These are phyloP conservation scores for Detonula confervacea DNA, from an alignment of 352 stramenopile species.

Conservation along the genomic window DNA sequence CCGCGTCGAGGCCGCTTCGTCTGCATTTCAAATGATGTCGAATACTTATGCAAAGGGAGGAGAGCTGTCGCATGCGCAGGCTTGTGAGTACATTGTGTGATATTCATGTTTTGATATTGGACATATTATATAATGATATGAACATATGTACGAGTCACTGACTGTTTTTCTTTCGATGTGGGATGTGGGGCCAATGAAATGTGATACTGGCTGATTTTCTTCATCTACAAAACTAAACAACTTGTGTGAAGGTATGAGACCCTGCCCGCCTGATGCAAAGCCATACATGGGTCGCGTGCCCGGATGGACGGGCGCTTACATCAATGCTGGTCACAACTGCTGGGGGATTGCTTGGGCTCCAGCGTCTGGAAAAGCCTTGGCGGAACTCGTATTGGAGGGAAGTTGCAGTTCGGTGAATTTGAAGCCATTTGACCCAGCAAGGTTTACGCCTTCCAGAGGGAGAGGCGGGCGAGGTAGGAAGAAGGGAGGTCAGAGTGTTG, in stretches of 20 bases:
- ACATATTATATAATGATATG: too few species aligned
- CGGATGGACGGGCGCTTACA: slow-evolving; percentile 81
- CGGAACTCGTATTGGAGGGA: slow-evolving; percentile 87
- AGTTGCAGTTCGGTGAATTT: slow-evolving; percentile 59
- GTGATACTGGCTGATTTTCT: too few species aligned
- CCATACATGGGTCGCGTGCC: slow-evolving; percentile 87
- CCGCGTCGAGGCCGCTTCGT: slow-evolving; percentile 73
- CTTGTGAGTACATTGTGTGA: slow-evolving; percentile 25
- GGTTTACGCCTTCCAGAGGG: slow-evolving; percentile 58
- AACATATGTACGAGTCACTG: too few species aligned
- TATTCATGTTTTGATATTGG: too few species aligned
- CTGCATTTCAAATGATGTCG: slow-evolving; percentile 76
- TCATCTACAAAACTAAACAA: too few species aligned
- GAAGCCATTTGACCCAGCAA: slow-evolving; percentile 75
- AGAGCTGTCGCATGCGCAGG: slow-evolving; percentile 51
- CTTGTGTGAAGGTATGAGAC: slow-evolving; percentile 86
- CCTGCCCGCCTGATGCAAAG: slow-evolving; percentile 85
- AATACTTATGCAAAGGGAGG: slow-evolving; percentile 59
- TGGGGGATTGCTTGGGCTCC: slow-evolving; percentile 89
- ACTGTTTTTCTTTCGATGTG: too few species aligned
- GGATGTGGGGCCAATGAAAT: too few species aligned
- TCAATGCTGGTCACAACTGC: slow-evolving; percentile 89
- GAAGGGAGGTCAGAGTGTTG: slow-evolving; percentile 63
- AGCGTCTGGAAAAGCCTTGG: slow-evolving; percentile 83
- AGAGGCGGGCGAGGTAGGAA: slow-evolving; percentile 70